Percentiles rank a stretch among this genome's conserved stretches.
These are phyloP conservation scores for Aspergillus ustus DNA, from an alignment of 2,329 filamentous ascomycete genomes.

Conservation along the genomic window DNA sequence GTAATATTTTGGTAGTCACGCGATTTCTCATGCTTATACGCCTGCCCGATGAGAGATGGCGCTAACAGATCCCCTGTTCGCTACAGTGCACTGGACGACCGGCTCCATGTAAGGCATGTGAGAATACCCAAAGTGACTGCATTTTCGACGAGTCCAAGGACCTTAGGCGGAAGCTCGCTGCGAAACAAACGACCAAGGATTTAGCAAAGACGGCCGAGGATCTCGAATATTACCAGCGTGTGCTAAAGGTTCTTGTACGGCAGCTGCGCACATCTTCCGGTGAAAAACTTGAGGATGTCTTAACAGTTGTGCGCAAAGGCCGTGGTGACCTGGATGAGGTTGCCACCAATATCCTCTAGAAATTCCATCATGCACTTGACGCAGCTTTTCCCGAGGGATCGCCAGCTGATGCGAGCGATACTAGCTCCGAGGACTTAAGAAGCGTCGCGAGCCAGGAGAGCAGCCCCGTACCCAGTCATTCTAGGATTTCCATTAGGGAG, in stretches of 20 bases:
- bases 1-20: conserved; percentile 21
- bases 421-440: conserved; percentile 21
- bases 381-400: conserved; percentile 1
- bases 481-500: conserved; percentile 36
- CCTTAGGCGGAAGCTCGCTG: conserved; percentile 42
- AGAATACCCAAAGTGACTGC: conserved; percentile 34
- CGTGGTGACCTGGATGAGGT: conserved; percentile 32
- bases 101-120: conserved; percentile 43
- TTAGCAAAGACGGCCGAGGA: conserved; percentile 39
- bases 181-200: conserved; percentile 41
- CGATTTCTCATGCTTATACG: neutral
- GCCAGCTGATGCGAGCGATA: conserved; percentile 26
- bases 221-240: conserved; percentile 37
- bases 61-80: conserved; percentile 10
- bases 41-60: neutral
- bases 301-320: conserved; percentile 35
- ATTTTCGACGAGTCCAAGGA: conserved; percentile 43
- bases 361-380: neutral
- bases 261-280: conserved; percentile 33
- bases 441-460: conserved; percentile 15
- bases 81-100: conserved; percentile 41
- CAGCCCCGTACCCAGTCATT: conserved; percentile 19
- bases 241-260: conserved; percentile 37
- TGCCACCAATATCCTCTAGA: conserved; percentile 18
- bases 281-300: conserved; percentile 29